Conservation (phyloP, 331 rosid genomes). For the Acacia concinna region DNA sequence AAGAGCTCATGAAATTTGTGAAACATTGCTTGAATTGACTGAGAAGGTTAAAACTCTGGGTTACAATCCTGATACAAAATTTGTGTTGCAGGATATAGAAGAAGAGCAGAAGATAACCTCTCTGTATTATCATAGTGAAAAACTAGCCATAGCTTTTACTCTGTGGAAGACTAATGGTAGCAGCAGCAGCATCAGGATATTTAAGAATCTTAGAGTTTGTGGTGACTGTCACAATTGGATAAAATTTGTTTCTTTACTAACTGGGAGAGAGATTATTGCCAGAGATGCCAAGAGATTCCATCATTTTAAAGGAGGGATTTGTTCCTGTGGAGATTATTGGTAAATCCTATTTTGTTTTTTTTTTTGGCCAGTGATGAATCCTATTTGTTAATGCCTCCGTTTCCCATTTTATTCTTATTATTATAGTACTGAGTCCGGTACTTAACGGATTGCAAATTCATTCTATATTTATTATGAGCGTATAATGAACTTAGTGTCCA, state of each 20-base stretch:
- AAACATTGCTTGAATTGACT: conserved; percentile 44
- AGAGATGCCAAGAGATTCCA: conserved; percentile 66
- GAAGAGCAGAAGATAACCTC: conserved; percentile 53
- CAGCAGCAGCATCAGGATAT: conserved; percentile 49
- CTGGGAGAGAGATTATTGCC: conserved; percentile 60
- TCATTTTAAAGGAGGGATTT: conserved; percentile 58
- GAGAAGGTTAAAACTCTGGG: conserved; percentile 50
- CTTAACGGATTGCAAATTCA: conserved; percentile 11
- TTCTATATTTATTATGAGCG: not conserved
- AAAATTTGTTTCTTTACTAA: conserved; percentile 51
- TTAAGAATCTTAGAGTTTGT: conserved; percentile 76
- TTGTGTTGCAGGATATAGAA: conserved; percentile 60
- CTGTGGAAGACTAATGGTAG: conserved; percentile 56
- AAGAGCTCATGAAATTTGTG: conserved; percentile 42
- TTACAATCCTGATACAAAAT: conserved; percentile 64
- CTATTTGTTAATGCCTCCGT: not conserved
- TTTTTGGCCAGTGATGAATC: no score
- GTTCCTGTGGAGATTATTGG: conserved; percentile 75
- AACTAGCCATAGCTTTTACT: conserved; percentile 64
- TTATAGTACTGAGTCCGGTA: not conserved
- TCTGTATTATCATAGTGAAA: conserved; percentile 65
- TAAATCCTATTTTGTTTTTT: conserved; percentile 39
- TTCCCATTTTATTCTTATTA: not conserved
- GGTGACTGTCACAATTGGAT: conserved; percentile 71
- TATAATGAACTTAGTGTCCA: not conserved